Base-by-base conservation (phyloP, 2,329 filamentous ascomycete species). In the Ophiostoma angusticollis region DNA sequence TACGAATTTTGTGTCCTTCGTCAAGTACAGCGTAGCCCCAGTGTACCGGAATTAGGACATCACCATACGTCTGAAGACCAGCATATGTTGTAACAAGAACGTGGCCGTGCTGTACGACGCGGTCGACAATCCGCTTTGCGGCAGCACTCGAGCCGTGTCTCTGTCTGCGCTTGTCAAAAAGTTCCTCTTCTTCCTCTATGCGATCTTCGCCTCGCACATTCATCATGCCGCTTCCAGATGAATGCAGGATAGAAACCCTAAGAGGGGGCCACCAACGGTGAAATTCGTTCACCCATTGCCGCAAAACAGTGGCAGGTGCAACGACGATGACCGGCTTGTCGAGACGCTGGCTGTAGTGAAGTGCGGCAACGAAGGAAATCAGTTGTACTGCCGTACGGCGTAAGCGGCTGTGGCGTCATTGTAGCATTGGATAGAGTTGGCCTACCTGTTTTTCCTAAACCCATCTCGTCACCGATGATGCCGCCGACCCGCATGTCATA, bases 231-330 rank as follows among this genome's bases (percentile, higher is more conserved):
- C 86, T 96, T 3, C 91, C 91, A 5, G 91, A 95, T 1, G 85
- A 85, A 55, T 98, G 91, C 35, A 98, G 58, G 45, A 98, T 96
- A 0, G 87, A 93, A 5, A 98, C 91, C 30, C 93, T 75, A 23
- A 98, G 66, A n/a, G 91, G 80, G n/a, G 91, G 91, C 93, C 93
- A 98, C 93, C 93, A 98, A 11, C 80, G 78, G 59, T 98, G 93
- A 50, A 98, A 96, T 54, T 98, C 91, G 47, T 93, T 93, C 11
- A 95, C 91, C 91, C 91, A 98, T 56, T 98, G 91, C 45, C 85
- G 82, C 63, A 98, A 79, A 18, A 98, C 81, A 0, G 91, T 98
- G 4, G 89, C 89, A 2, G 91, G 91, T 36, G 86, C 87, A 4
- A 98, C 86, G 7, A 98, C 74, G 43, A 98, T 84, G 31, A 93